Percentiles rank a stretch among this genome's conserved stretches.
Evolutionary conservation across 768 basidiomycete species (phyloP).

Genomic region (Russula emetica): DNA sequence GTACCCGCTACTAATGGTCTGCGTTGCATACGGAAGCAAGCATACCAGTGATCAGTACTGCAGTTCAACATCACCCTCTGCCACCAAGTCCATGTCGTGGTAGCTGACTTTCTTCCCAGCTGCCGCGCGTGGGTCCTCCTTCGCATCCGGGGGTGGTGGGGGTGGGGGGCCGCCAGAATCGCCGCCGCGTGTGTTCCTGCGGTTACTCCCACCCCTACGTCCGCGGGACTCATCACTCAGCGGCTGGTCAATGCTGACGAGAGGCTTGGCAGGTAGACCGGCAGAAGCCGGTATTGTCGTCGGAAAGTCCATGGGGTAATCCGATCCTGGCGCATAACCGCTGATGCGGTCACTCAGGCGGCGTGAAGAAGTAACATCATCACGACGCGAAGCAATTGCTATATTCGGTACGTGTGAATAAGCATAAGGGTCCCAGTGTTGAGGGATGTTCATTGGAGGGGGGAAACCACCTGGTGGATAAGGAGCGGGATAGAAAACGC

Average conservation of each 20-base stretch:
- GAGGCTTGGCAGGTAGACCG: conserved; percentile 77
- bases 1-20: neutral
- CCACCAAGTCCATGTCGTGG: conserved; percentile 92
- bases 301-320: conserved; percentile 40
- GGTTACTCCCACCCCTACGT: conserved; percentile 39
- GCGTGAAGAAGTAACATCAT: conserved; percentile 55
- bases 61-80: conserved; percentile 54
- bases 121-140: conserved; percentile 88
- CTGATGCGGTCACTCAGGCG: conserved; percentile 78
- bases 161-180: conserved; percentile 52
- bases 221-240: conserved; percentile 41
- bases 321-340: conserved; percentile 58
- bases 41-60: conserved; percentile 33
- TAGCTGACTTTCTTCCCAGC: conserved; percentile 89
- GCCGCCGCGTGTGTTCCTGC: conserved; percentile 34
- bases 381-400: conserved; percentile 46
- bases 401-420: conserved; percentile 39
- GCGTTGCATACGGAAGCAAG: neutral
- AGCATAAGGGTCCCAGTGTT: conserved; percentile 46
- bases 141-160: conserved; percentile 81
- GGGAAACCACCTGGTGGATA: conserved; percentile 45
- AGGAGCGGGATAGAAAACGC: conserved; percentile 33
- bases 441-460: conserved; percentile 38
- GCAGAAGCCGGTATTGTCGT: conserved; percentile 53
- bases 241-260: conserved; percentile 42